Percentiles rank a stretch among this genome's conserved stretches.
phyloP scores from a whole-genome alignment of 1,284 basidiomycete genomes.

The Cystobasidium slooffiae region DNA sequence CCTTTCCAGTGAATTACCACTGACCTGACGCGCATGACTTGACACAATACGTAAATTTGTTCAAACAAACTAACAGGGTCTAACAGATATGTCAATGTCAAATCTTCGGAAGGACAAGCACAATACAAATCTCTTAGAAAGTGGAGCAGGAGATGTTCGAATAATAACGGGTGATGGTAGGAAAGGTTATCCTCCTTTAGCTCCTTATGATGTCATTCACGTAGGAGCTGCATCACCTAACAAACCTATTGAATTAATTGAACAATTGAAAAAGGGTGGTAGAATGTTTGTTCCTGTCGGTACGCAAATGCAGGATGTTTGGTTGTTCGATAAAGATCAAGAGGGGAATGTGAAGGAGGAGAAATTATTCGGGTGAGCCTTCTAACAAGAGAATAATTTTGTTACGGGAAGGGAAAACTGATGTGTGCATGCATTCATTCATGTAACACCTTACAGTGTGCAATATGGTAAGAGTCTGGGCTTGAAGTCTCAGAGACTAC shows the following conservation, averaged over 20 bases:
- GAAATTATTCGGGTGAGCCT: slow-evolving; percentile 66
- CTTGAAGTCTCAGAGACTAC: too few species aligned
- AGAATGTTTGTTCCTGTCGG: slow-evolving; percentile 95
- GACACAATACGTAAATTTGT: too few species aligned
- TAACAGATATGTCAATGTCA: slow-evolving; percentile 65
- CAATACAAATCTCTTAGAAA: too few species aligned
- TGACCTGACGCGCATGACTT: too few species aligned
- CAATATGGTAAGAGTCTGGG: slow-evolving; percentile 26
- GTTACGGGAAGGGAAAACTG: too few species aligned
- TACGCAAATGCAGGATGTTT: slow-evolving; percentile 63
- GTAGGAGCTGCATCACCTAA: slow-evolving; percentile 88
- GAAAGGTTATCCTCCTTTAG: slow-evolving; percentile 64
- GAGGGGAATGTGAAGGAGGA: slow-evolving; percentile 70
- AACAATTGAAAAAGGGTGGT: slow-evolving; percentile 80
- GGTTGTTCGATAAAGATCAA: slow-evolving; percentile 72
- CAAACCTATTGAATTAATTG: slow-evolving; percentile 73
- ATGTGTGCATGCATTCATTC: too few species aligned
- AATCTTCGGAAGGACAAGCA: slow-evolving; percentile 75
- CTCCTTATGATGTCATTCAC: slow-evolving; percentile 86
- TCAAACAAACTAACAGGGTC: slow-evolving; percentile 49
- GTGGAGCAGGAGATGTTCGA: too few species aligned
- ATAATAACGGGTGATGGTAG: slow-evolving; percentile 82
- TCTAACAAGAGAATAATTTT: too few species aligned
- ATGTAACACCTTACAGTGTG: slow-evolving; percentile 2
- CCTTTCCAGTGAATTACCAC: too few species aligned